These are phyloP conservation scores for Trichoderma lentiforme DNA, from an alignment of 2,329 filamentous ascomycete species.

Conservation along the genomic window DNA sequence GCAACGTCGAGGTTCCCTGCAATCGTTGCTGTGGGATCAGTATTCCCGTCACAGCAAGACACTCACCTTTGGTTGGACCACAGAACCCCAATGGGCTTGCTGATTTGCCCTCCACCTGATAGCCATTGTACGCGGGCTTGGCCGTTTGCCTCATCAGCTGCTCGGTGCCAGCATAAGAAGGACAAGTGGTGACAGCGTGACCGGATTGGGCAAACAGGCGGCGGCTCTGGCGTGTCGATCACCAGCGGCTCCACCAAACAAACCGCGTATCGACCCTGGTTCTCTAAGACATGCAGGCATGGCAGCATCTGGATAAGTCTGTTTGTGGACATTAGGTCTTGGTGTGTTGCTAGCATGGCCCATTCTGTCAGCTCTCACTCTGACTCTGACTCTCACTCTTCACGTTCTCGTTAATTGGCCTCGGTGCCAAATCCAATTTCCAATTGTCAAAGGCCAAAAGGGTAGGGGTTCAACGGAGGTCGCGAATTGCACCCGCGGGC, in stretches of 20 bases:
- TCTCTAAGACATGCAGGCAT: slow-evolving; percentile 1
- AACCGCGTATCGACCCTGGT: slow-evolving; percentile 7
- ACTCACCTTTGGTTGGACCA: not conserved
- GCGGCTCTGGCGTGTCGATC: slow-evolving; percentile 17
- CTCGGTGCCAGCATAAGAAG: not conserved
- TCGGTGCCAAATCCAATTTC: not conserved
- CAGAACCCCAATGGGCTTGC: not conserved
- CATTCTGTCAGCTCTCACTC: not conserved
- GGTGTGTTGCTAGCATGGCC: slow-evolving; percentile 1
- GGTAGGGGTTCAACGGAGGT: not conserved
- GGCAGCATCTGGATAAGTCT: not conserved
- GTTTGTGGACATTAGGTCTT: not conserved
- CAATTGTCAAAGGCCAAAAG: not conserved
- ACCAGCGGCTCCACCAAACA: slow-evolving; percentile 17
- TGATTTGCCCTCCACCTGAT: not conserved
- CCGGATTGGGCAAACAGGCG: slow-evolving; percentile 13
- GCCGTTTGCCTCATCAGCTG: slow-evolving; percentile 12
- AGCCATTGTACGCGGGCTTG: not conserved
- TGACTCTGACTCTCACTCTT: not conserved
- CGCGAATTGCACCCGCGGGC: not conserved
- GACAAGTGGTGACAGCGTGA: slow-evolving; percentile 13
- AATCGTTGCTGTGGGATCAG: not conserved
- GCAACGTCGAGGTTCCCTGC: not conserved
- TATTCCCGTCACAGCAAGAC: not conserved
- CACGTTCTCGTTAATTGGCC: not conserved